Conservation (phyloP, 805 yeast genomes). For the Teunomyces atbi region DNA sequence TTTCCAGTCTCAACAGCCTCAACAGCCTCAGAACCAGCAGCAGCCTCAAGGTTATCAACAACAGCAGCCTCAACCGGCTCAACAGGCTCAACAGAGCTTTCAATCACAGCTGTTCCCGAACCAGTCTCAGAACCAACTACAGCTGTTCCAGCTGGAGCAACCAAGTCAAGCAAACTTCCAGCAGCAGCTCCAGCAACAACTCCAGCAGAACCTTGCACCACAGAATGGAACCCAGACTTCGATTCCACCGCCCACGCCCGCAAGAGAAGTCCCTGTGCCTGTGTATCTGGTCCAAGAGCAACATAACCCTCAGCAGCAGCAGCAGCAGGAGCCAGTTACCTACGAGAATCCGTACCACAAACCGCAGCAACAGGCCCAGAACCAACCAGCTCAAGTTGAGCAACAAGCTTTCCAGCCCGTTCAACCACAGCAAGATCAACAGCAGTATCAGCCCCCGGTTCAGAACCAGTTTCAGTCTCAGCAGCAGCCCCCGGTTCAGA, state of each 20-base stretch:
- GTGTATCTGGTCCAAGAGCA: neutral
- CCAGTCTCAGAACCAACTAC: constrained; percentile 1
- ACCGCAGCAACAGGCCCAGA: neutral
- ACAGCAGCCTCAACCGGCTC: neutral
- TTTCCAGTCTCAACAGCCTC: constrained; percentile 1
- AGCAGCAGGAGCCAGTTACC: neutral
- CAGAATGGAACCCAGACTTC: neutral
- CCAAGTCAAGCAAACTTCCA: neutral
- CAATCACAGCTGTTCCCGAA: neutral
- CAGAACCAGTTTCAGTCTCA: too few relatives aligned
- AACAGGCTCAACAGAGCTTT: neutral
- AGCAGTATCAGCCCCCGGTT: too few relatives aligned
- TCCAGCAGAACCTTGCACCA: neutral
- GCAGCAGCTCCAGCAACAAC: constrained; percentile 7
- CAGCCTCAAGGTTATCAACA: constrained; percentile 3
- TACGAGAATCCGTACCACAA: constrained; percentile 35
- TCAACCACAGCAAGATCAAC: neutral
- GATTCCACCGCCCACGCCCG: constrained; percentile 4
- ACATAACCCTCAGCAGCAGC: neutral
- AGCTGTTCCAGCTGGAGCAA: neutral
- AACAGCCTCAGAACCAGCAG: constrained; percentile 3
- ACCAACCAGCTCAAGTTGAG: neutral
- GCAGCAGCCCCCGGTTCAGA: too few relatives aligned
- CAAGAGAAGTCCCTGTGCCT: neutral
- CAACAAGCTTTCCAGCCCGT: neutral